phyloP scores from a whole-genome alignment of 352 stramenopile genomes.

The Phytophthora pseudosyringae region DNA sequence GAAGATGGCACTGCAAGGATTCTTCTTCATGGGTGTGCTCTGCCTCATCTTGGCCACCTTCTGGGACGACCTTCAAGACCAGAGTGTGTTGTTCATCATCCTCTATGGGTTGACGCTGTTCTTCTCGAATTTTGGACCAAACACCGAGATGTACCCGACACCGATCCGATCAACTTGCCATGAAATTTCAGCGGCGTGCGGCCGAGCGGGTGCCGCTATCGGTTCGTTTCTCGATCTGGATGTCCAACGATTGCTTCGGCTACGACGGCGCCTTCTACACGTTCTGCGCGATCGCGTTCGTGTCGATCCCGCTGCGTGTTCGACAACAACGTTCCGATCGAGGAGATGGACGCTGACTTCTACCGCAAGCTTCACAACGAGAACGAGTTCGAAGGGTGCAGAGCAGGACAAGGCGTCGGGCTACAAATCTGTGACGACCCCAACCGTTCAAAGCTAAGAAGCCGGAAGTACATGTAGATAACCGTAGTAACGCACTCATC shows the following conservation, averaged over 20 bases:
- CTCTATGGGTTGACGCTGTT: conserved; percentile 82
- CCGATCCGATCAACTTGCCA: conserved; percentile 86
- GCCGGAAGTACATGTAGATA: too few relatives aligned
- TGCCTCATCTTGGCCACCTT: conserved; percentile 61
- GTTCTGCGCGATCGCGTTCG: conserved; percentile 64
- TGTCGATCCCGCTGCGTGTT: conserved; percentile 50
- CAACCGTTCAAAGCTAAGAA: not conserved
- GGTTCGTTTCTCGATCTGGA: conserved; percentile 36
- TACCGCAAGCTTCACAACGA: conserved; percentile 10
- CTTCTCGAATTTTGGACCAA: conserved; percentile 86
- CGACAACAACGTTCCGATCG: conserved; percentile 48
- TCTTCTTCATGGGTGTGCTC: conserved; percentile 64
- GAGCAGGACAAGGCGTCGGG: not conserved
- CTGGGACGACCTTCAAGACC: conserved; percentile 59
- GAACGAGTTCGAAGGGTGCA: conserved; percentile 5
- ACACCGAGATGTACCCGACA: conserved; percentile 84
- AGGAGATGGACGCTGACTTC: conserved; percentile 29
- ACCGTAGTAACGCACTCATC: too few relatives aligned
- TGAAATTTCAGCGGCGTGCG: conserved; percentile 54
- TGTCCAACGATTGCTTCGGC: conserved; percentile 25
- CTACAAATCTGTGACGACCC: not conserved
- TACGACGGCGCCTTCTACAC: conserved; percentile 36
- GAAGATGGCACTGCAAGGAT: conserved; percentile 76
- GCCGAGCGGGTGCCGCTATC: conserved; percentile 25
- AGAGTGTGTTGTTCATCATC: conserved; percentile 65